These are phyloP conservation scores for Umbelopsis vinacea DNA, from an alignment of 192 early-diverging fungal species.

Conservation along the genomic window DNA sequence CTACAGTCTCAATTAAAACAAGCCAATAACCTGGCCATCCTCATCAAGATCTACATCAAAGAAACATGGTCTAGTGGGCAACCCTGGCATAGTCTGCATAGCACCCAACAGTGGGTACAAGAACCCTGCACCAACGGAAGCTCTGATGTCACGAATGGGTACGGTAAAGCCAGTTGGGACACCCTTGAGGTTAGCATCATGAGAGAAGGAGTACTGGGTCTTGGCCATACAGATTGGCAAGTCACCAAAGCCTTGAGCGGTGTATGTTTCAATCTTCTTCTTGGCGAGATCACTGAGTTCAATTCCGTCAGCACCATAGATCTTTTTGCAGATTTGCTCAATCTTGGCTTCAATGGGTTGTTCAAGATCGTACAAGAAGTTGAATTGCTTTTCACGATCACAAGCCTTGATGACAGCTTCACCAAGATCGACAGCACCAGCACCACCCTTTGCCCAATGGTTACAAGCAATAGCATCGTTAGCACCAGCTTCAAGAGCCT, in stretches of 20 bases:
- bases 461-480: conserved; percentile 82
- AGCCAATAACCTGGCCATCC: conserved; percentile 80
- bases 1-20: conserved; percentile 68
- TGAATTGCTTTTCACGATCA: conserved; percentile 60
- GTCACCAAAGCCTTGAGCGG: conserved; percentile 81
- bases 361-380: conserved; percentile 86
- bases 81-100: conserved; percentile 98
- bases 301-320: conserved; percentile 96
- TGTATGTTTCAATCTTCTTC: conserved; percentile 89
- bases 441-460: conserved; percentile 96
- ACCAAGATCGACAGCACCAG: conserved; percentile 86
- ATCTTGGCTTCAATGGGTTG: conserved; percentile 89
- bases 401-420: conserved; percentile 83
- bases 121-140: conserved; percentile 96
- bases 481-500: conserved; percentile 85
- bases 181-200: conserved; percentile 90
- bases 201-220: conserved; percentile 93
- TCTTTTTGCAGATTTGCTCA: conserved; percentile 86
- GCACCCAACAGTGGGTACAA: conserved; percentile 94
- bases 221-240: conserved; percentile 99
- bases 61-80: conserved; percentile 95
- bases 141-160: conserved; percentile 94
- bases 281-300: conserved; percentile 83
- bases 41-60: conserved; percentile 96
- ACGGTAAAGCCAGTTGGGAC: conserved; percentile 92